phyloP scores from a whole-genome alignment of 768 basidiomycete species.

The Boletus speciosus region DNA sequence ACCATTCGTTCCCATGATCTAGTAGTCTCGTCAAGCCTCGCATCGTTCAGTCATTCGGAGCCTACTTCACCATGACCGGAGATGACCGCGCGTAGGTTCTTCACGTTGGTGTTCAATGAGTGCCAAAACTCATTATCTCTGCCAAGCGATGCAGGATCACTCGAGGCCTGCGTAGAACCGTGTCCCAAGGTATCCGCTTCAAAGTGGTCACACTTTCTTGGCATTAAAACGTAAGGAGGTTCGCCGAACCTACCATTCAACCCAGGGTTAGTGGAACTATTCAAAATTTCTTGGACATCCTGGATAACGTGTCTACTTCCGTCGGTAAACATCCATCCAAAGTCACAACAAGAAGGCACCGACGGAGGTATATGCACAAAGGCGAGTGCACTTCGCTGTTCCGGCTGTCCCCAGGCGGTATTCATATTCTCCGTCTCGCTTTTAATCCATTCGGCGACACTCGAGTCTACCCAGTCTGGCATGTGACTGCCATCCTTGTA shows the following conservation, averaged over 20 bases:
- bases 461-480: constrained; percentile 66
- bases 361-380: constrained; percentile 79
- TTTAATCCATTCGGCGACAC: constrained; percentile 60
- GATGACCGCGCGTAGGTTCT: constrained; percentile 63
- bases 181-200: constrained; percentile 49
- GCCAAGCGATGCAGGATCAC: constrained; percentile 32
- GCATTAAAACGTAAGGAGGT: background rate
- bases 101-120: constrained; percentile 52
- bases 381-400: constrained; percentile 53
- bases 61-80: constrained; percentile 60
- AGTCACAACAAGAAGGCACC: constrained; percentile 20
- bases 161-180: constrained; percentile 62
- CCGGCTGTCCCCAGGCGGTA: constrained; percentile 52
- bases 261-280: constrained; percentile 41
- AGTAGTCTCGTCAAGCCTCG: background rate
- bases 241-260: constrained; percentile 34
- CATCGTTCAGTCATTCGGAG: background rate
- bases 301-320: constrained; percentile 27
- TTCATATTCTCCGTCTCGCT: constrained; percentile 54
- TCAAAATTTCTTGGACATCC: constrained; percentile 32
- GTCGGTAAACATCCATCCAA: background rate
- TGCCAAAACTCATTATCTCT: constrained; percentile 64
- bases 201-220: background rate
- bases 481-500: constrained; percentile 43
- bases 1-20: constrained; percentile 85